A percentile compares a stretch with the other conserved stretches of the same genome.
phyloP scores from a whole-genome alignment of 1,284 basidiomycete species.

The Xanthoconium separans region DNA sequence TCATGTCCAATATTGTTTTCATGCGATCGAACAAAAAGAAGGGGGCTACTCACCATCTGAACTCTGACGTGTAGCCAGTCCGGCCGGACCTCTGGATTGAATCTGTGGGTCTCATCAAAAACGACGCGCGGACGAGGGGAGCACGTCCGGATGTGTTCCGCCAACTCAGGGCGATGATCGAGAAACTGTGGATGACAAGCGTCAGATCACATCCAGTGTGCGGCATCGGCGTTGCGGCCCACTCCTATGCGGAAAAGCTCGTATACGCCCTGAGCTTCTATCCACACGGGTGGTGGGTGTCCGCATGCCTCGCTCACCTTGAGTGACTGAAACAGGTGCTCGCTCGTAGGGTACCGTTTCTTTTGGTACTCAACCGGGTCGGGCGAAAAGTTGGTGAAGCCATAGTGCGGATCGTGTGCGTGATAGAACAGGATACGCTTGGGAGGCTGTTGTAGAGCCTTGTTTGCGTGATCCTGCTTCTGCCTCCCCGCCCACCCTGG shows the following conservation, averaged over 20 bases:
- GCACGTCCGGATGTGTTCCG: slow-evolving; percentile 39
- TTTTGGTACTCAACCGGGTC: slow-evolving; percentile 37
- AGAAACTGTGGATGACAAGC: slow-evolving; percentile 28
- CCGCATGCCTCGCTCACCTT: slow-evolving; percentile 30
- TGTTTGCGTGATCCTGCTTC: slow-evolving; percentile 1
- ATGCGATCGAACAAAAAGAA: slow-evolving; percentile 10
- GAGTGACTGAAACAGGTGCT: slow-evolving; percentile 42
- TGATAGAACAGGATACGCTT: slow-evolving; percentile 34
- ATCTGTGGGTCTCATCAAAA: slow-evolving; percentile 40
- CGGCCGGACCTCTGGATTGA: slow-evolving; percentile 36
- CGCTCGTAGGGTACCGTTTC: slow-evolving; percentile 39
- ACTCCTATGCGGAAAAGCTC: slow-evolving; percentile 2
- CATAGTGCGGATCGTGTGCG: slow-evolving; percentile 34
- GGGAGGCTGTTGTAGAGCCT: slow-evolving; percentile 7
- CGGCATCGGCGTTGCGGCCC: slow-evolving; percentile 10
- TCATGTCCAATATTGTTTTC: slow-evolving; percentile 8
- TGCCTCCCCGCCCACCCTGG: slow-evolving; percentile 9
- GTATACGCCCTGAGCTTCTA: neutral
- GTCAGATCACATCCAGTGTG: slow-evolving; percentile 15
- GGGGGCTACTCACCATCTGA: slow-evolving; percentile 27
- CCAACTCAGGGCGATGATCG: slow-evolving; percentile 36
- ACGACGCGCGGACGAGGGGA: slow-evolving; percentile 36
- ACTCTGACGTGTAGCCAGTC: slow-evolving; percentile 38
- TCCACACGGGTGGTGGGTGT: neutral
- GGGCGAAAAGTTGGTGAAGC: slow-evolving; percentile 42